Evolutionary conservation across 2,329 filamentous ascomycete genomes (phyloP), one percentile per base, ranked within the genome.

Genomic region (Fusarium avenaceum): DNA sequence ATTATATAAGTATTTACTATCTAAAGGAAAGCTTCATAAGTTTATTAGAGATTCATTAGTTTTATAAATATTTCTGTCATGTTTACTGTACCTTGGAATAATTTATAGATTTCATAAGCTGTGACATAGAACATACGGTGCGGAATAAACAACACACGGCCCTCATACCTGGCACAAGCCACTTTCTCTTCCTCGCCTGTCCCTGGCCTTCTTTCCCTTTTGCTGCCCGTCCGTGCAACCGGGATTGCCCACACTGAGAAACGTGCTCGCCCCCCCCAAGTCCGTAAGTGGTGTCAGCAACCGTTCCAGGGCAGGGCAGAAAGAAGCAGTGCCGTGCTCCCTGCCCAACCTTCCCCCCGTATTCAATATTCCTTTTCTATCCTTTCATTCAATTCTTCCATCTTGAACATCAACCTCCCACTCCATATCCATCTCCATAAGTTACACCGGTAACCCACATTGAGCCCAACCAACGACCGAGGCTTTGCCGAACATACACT

Each of bases 271-370:
- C 47, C 63, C 60, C 48, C 28, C 52, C 22, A 32, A 40, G 50
- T 53, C 28, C 39, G 32, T 24, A 44, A 46, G 46, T 68, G 63
- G 46, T 63, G 57, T 68, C 61, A 69, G 65, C 55, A 57, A 55
- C 48, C 11, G 24, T 32, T 24, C 43, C 57, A 69, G 66, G 66
- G 66, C 66, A 69, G 63, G 66, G 62, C 63, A 67, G 52, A 62
- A 60, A 64, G 46, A 65, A 69, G 61, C 46, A 44, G 47, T 38
- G 51, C 44, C 32, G 46, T 62, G 44, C 54, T 63, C 62, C 65
- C 57, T 67, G 43, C 67, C 67, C 67, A 70, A 68, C 64, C 54
- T 64, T 63, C 59, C 44, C 49, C 49, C 35, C 53, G 40, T 64
- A 32, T 64, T 64, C 52, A 42, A 35, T 53, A 50, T 60, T 57